Base-by-base conservation (phyloP, 106 monocot genomes). In the Gastrodia elata region DNA sequence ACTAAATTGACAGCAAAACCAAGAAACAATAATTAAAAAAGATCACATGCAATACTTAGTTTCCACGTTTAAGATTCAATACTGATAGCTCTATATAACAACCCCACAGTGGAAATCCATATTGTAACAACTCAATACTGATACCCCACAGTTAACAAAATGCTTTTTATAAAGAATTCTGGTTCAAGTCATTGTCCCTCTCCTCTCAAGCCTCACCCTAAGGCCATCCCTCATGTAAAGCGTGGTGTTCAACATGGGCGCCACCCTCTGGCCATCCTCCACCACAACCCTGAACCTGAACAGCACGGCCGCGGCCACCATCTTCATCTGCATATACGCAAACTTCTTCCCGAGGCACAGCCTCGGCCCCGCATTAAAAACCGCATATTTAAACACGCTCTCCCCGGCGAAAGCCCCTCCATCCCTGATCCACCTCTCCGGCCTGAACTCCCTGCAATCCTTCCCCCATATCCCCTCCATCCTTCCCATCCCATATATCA, bases 291-390 rank as follows among this genome's bases (percentile, higher is more conserved):
- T 73, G 46, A 82, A 92, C 79, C 90, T 71, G 20, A 81, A 52
- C 48, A 96, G 68, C 25, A 96, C 65, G 8, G 90, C 73, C 52
- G 92, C 85, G n/a, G 84, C 89, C 74, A 86, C 84, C 85, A 81
- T 88, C 80, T 96, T 96, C 96, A 96, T 96, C 87, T 96, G 96
- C 80, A 78, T 75, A 84, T 92, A 96, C 0, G 96, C 96, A 61
- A 96, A 96, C 77, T 84, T 89, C 86, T 96, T 96, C n/a, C 96
- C 96, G 8, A 96, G 55, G 77, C 96, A 96, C 22, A 96, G 73
- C 82, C 96, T 82, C 10, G 92, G 96, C 25, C 96, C 96, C 11
- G 83, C 92, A 74, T 96, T 96, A 74, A 96, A 96, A 75, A 96
- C 96, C 26, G 79, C 61, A 71, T 88, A 92, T 81, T 90, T 96